Evolutionary conservation across 176 grass and related monocot species (phyloP).

Genomic region (Carex littledalei): DNA sequence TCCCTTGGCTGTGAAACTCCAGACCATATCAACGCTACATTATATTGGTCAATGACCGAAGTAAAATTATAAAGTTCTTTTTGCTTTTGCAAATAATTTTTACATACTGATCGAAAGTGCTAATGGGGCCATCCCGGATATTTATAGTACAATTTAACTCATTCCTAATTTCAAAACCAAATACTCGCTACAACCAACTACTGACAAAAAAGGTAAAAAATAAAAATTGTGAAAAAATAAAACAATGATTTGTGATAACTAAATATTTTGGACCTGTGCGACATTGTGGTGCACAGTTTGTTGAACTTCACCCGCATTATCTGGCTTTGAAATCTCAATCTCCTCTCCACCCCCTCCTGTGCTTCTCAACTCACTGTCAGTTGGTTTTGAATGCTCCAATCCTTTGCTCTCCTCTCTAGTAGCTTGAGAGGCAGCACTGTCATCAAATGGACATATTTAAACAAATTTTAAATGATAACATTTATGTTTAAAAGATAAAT

Average conservation of each 20-base stretch:
- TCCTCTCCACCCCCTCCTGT: constrained; percentile 10
- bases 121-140: background rate
- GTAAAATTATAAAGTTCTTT: background rate
- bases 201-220: background rate
- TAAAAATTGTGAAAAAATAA: background rate
- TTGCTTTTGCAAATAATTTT: background rate
- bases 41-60: background rate
- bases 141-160: background rate
- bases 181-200: background rate
- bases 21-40: background rate
- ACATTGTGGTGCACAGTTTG: background rate
- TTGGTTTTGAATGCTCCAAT: constrained; percentile 10
- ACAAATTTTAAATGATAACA: background rate
- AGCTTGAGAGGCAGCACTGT: constrained; percentile 2
- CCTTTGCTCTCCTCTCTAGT: constrained; percentile 20
- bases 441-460: background rate
- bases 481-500: background rate
- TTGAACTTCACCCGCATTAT: constrained; percentile 11
- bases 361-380: constrained; percentile 2
- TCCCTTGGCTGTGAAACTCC: background rate
- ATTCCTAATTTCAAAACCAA: background rate
- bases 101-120: background rate
- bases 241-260: background rate
- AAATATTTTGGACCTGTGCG: background rate
- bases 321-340: constrained; percentile 6